Base-by-base conservation (phyloP, 768 basidiomycete species). In the Hirschioporus abietinus region DNA sequence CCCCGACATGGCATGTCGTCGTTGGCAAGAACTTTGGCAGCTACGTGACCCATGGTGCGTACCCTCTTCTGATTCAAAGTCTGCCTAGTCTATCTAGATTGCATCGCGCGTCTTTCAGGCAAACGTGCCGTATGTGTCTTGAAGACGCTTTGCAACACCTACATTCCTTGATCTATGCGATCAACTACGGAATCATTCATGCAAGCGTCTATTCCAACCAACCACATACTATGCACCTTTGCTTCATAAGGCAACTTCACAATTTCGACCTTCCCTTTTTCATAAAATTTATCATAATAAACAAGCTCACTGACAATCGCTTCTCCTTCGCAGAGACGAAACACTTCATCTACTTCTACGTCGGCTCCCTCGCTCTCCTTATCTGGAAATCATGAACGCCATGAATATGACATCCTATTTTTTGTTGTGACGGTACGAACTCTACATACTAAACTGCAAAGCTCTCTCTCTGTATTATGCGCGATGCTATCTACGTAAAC, bases 11-110 rank as follows among this genome's bases (percentile, higher is more conserved):
- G 96, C 96, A 99, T 77, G 95, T 95, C 77, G 95, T 99, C 70
- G 96, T 96, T 63, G 96, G 96, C 68, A 98, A 96, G 84, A 97
- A 98, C 82, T 98, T 96, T 86, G 96, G 96, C 63, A 94, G 92
- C 80, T 98, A 96, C 76, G 96, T 98, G 58, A 97, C 96, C 60
- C 96, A 97, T 74, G 96, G 95, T 96, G 71, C 72, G 89, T 78
- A 35, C 65, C n/a, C 65, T 58, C 25, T 67, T 27, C 67, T 30
- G 30, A 30, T 30, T 30, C 30, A 2, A 30, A 8, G 8, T 30
- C 30, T 30, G 30, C 66, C 66, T 65, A 66, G 66, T 35, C 23
- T 64, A 30, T 30, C 30, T 30, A 8, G 30, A 8, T 59, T 23
- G 64, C n/a, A 60, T 67, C 67, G 68, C 72, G 66, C 64, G 64